Conservation (phyloP, 768 basidiomycete genomes). For the Asterophora parasitica region DNA sequence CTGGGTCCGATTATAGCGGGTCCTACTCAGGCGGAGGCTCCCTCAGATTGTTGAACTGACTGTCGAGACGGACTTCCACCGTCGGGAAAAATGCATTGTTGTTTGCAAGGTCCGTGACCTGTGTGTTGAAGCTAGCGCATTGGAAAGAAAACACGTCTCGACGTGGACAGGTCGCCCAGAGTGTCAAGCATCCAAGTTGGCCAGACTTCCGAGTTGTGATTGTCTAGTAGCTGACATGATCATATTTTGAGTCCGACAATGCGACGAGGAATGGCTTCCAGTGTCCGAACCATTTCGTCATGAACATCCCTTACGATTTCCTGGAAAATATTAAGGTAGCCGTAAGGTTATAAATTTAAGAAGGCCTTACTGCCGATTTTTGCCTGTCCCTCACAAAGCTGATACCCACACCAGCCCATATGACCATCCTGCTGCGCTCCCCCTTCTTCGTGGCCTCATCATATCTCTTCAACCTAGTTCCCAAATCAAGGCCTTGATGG, state of each 20-base stretch:
- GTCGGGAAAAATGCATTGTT: no score
- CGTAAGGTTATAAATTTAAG: not conserved
- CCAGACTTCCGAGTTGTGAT: no score
- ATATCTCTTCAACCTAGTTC: constrained; percentile 23
- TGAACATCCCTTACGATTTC: not conserved
- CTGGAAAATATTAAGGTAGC: not conserved
- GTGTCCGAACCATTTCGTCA: not conserved
- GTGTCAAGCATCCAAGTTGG: no score
- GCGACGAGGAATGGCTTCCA: not conserved
- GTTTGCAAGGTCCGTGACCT: no score
- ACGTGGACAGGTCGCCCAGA: no score
- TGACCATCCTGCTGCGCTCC: constrained; percentile 27
- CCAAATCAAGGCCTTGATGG: constrained; percentile 27
- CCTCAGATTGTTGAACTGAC: no score
- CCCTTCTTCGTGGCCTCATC: constrained; percentile 25
- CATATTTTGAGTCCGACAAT: not conserved
- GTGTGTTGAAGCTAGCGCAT: no score
- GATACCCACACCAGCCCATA: constrained; percentile 42
- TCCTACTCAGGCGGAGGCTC: no score
- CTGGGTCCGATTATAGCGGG: no score
- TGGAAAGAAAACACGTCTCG: no score
- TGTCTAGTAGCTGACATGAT: no score
- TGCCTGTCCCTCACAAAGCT: constrained; percentile 31
- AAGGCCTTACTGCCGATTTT: constrained; percentile 21
- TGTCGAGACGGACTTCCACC: no score